phyloP scores from a whole-genome alignment of 139 green algal genomes.

The Yamagishiella unicocca region DNA sequence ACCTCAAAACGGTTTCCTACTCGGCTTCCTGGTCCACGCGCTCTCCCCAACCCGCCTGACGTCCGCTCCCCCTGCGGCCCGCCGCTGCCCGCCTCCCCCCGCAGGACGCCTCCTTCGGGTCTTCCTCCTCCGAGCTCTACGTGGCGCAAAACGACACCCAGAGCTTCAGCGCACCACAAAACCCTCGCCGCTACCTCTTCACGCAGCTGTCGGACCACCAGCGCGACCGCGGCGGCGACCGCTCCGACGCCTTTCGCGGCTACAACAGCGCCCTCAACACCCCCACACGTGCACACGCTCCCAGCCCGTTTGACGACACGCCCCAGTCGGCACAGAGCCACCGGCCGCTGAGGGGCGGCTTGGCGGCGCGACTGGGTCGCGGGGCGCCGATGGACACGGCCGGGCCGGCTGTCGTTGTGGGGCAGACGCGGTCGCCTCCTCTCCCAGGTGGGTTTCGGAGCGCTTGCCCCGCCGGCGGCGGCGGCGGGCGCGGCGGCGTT shows the following conservation, averaged over 20 bases:
- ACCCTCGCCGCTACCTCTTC: slow-evolving; percentile 6
- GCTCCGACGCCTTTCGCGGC: background rate
- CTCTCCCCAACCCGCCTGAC: background rate
- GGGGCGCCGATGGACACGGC: background rate
- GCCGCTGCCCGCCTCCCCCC: background rate
- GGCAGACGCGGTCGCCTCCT: slow-evolving; percentile 4
- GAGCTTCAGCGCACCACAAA: background rate
- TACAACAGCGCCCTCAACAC: slow-evolving; percentile 33
- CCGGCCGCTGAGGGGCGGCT: background rate
- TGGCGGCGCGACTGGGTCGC: slow-evolving; percentile 11
- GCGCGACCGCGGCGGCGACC: background rate
- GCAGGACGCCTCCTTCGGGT: slow-evolving; percentile 20
- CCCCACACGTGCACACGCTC: background rate
- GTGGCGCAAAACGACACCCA: background rate
- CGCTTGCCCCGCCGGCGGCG: too few species aligned
- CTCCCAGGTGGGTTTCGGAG: slow-evolving; percentile 2
- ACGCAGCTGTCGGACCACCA: slow-evolving; percentile 22
- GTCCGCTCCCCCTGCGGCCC: background rate
- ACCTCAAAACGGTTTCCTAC: too few species aligned
- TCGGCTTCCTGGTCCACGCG: too few species aligned
- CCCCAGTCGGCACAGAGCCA: background rate
- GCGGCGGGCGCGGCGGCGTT: too few species aligned
- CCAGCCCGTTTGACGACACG: background rate
- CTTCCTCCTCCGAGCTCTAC: background rate
- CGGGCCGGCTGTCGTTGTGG: background rate